Evolutionary conservation across 2,329 filamentous ascomycete genomes (phyloP).

Genomic region (Fusarium sp.): DNA sequence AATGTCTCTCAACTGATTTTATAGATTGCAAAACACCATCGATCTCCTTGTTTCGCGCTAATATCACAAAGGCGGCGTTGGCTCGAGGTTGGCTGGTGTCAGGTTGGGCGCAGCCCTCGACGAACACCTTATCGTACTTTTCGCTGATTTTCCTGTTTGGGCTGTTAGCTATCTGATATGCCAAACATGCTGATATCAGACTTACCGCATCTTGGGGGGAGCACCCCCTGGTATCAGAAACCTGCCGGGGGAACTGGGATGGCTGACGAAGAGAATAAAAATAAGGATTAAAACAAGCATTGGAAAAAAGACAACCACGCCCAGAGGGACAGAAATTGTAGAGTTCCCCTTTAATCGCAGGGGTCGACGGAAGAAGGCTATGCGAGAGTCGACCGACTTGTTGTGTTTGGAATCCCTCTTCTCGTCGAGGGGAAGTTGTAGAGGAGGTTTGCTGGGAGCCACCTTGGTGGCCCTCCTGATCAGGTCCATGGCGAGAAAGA

Average conservation of each 20-base stretch:
- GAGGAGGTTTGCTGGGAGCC: constrained; percentile 57
- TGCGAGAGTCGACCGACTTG: constrained; percentile 59
- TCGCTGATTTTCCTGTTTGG: constrained; percentile 90
- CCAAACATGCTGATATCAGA: constrained; percentile 16
- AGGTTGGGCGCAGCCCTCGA: constrained; percentile 86
- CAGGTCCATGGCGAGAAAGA: constrained; percentile 63
- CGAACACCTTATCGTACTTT: constrained; percentile 96
- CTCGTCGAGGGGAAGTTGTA: constrained; percentile 62
- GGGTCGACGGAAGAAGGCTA: constrained; percentile 87
- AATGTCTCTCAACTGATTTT: constrained; percentile 97
- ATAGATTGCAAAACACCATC: constrained; percentile 96
- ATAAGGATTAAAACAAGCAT: constrained; percentile 92
- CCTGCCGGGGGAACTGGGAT: constrained; percentile 83
- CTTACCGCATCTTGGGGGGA: constrained; percentile 89
- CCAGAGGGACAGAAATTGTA: constrained; percentile 89
- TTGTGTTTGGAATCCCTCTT: constrained; percentile 57
- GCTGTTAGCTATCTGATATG: constrained; percentile 29
- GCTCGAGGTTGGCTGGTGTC: constrained; percentile 83
- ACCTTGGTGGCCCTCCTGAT: constrained; percentile 66
- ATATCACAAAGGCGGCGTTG: constrained; percentile 94
- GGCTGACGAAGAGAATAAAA: constrained; percentile 86
- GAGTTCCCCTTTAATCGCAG: constrained; percentile 93
- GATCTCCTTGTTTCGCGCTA: constrained; percentile 95
- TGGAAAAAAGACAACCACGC: constrained; percentile 92
- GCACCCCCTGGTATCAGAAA: constrained; percentile 90